Conservation (phyloP, 345 rosid species). For the Passiflora organensis region DNA sequence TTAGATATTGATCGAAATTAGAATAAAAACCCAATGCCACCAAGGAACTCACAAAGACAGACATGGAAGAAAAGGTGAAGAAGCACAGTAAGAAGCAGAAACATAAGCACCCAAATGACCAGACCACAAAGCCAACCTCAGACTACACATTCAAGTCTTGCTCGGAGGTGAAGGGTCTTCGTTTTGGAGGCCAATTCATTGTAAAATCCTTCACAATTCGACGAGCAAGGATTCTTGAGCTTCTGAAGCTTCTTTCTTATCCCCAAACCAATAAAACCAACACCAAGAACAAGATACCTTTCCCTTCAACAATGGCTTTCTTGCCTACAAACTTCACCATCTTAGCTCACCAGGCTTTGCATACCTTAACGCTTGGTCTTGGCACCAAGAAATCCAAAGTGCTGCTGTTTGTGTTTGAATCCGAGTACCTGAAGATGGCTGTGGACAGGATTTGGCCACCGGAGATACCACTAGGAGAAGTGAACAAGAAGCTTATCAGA, state of each 20-base stretch:
- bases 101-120: slow-evolving; percentile 57
- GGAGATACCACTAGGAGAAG: slow-evolving; percentile 83
- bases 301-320: slow-evolving; percentile 75
- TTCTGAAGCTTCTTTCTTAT: slow-evolving; percentile 68
- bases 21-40: slow-evolving; percentile 4
- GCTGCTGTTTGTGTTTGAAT: slow-evolving; percentile 69
- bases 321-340: slow-evolving; percentile 91
- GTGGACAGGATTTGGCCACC: slow-evolving; percentile 67
- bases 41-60: slow-evolving; percentile 6
- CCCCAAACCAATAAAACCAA: slow-evolving; percentile 35
- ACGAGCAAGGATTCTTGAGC: slow-evolving; percentile 67
- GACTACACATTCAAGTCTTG: slow-evolving; percentile 69
- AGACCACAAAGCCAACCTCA: slow-evolving; percentile 39
- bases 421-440: slow-evolving; percentile 56
- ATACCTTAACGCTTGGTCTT: slow-evolving; percentile 80
- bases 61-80: slow-evolving; percentile 64
- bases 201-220: slow-evolving; percentile 95
- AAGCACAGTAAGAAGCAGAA: slow-evolving; percentile 67
- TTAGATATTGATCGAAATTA: too few species aligned
- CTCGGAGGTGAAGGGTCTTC: slow-evolving; percentile 81
- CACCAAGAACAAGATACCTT: slow-evolving; percentile 27
- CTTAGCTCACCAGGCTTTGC: slow-evolving; percentile 97
- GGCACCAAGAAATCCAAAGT: slow-evolving; percentile 89
- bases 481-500: slow-evolving; percentile 74
- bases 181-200: slow-evolving; percentile 86